phyloP scores from a whole-genome alignment of 2,329 filamentous ascomycete species.

The Zymoseptoria pseudotritici region DNA sequence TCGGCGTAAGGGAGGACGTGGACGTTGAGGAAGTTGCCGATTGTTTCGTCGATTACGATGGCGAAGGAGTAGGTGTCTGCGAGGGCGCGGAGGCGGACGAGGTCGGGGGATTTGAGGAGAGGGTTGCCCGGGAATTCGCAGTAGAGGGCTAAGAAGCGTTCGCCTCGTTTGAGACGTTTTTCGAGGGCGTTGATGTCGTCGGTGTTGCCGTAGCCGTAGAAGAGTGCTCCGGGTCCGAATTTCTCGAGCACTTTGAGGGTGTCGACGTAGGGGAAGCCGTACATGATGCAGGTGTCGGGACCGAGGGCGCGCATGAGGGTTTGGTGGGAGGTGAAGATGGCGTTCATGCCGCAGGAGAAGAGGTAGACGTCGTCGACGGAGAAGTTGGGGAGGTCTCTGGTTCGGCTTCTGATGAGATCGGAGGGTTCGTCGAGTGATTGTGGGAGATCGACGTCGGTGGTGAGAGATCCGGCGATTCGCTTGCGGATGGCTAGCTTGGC shows the following conservation, averaged over 20 bases:
- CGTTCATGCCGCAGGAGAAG: slow-evolving; percentile 86
- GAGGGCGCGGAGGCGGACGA: slow-evolving; percentile 69
- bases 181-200: slow-evolving; percentile 82
- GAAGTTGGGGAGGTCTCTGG: slow-evolving; percentile 51
- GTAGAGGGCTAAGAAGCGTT: slow-evolving; percentile 75
- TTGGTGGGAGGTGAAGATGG: slow-evolving; percentile 83
- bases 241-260: slow-evolving; percentile 93
- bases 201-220: slow-evolving; percentile 74
- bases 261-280: slow-evolving; percentile 96
- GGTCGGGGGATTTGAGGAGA: slow-evolving; percentile 74
- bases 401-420: slow-evolving; percentile 31
- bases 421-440: slow-evolving; percentile 44
- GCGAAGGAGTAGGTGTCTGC: slow-evolving; percentile 82
- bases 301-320: slow-evolving; percentile 60
- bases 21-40: slow-evolving; percentile 93
- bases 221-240: slow-evolving; percentile 80
- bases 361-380: slow-evolving; percentile 83
- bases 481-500: slow-evolving; percentile 80
- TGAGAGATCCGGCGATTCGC: slow-evolving; percentile 80
- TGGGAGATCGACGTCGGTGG: slow-evolving; percentile 60
- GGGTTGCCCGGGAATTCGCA: slow-evolving; percentile 96
- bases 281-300: slow-evolving; percentile 70
- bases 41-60: slow-evolving; percentile 89
- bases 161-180: slow-evolving; percentile 58
- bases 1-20: slow-evolving; percentile 86